These are phyloP conservation scores for Stagonosporopsis cucurbitacearum DNA, from an alignment of 2,329 filamentous ascomycete genomes.

Conservation along the genomic window DNA sequence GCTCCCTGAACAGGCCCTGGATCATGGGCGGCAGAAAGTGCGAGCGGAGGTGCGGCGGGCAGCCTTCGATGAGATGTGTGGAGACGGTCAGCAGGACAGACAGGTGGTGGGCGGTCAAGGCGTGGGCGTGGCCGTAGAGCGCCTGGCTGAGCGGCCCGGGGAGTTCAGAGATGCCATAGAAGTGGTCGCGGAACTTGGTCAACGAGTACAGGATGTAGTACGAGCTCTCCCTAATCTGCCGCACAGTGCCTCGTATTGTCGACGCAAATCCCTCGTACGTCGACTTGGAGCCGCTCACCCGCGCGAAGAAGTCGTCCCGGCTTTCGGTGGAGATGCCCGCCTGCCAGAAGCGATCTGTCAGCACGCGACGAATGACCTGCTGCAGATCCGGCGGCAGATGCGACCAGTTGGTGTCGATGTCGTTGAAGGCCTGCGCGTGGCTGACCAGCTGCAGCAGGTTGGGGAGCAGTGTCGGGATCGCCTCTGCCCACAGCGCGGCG, in stretches of 20 bases:
- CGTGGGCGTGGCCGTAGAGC: slow-evolving; percentile 80
- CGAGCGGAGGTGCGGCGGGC: slow-evolving; percentile 76
- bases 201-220: slow-evolving; percentile 96
- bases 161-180: slow-evolving; percentile 88
- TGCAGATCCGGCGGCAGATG: slow-evolving; percentile 78
- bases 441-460: slow-evolving; percentile 84
- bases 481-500: slow-evolving; percentile 81
- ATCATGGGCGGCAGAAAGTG: slow-evolving; percentile 87
- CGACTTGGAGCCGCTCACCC: slow-evolving; percentile 84
- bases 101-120: slow-evolving; percentile 88
- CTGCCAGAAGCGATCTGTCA: slow-evolving; percentile 98
- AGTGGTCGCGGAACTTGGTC: slow-evolving; percentile 83
- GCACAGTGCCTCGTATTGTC: slow-evolving; percentile 84
- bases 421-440: slow-evolving; percentile 90
- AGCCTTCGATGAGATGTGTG: slow-evolving; percentile 88
- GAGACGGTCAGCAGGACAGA: slow-evolving; percentile 91
- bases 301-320: slow-evolving; percentile 94
- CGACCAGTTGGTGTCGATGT: slow-evolving; percentile 78
- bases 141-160: slow-evolving; percentile 83
- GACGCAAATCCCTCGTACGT: slow-evolving; percentile 95
- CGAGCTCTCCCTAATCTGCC: slow-evolving; percentile 88
- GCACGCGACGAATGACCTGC: slow-evolving; percentile 76
- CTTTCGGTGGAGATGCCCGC: slow-evolving; percentile 95
- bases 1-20: slow-evolving; percentile 79
- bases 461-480: slow-evolving; percentile 82